These are phyloP conservation scores for Phytopythium oedochilum DNA, from an alignment of 352 stramenopile species.

Conservation along the genomic window DNA sequence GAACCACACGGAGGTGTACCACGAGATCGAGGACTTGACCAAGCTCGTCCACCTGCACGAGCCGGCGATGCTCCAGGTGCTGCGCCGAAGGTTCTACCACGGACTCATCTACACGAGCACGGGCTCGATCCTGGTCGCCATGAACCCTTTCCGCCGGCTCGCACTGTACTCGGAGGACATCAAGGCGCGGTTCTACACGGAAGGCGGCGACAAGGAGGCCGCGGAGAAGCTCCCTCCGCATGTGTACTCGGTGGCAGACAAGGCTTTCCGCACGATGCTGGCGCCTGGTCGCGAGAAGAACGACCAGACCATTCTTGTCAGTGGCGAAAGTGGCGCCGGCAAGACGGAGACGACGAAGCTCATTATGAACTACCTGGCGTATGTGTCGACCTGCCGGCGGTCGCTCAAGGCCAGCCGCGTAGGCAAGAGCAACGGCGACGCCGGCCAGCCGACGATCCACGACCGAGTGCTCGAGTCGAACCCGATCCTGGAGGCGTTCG, in stretches of 20 bases:
- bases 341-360: conserved; percentile 98
- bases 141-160: conserved; percentile 80
- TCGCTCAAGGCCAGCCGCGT: conserved; percentile 1
- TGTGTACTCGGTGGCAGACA: conserved; percentile 82
- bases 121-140: conserved; percentile 77
- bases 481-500: conserved; percentile 94
- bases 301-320: conserved; percentile 95
- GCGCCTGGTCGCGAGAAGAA: conserved; percentile 37
- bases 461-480: conserved; percentile 93
- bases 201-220: conserved; percentile 44
- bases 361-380: conserved; percentile 96
- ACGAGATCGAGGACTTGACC: conserved; percentile 83
- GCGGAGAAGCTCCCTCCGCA: conserved; percentile 70
- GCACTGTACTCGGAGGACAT: conserved; percentile 63
- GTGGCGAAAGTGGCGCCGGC: conserved; percentile 92
- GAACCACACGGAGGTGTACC: conserved; percentile 51
- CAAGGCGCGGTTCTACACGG: conserved; percentile 67
- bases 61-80: conserved; percentile 86
- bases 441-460: conserved; percentile 55
- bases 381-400: conserved; percentile 51
- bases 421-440: not conserved
- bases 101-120: conserved; percentile 89
- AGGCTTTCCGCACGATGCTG: conserved; percentile 86
- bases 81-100: conserved; percentile 76
- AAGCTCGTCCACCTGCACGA: conserved; percentile 90